Conservation (phyloP, 495 filamentous ascomycete genomes). For the Cetradonia linearis region DNA sequence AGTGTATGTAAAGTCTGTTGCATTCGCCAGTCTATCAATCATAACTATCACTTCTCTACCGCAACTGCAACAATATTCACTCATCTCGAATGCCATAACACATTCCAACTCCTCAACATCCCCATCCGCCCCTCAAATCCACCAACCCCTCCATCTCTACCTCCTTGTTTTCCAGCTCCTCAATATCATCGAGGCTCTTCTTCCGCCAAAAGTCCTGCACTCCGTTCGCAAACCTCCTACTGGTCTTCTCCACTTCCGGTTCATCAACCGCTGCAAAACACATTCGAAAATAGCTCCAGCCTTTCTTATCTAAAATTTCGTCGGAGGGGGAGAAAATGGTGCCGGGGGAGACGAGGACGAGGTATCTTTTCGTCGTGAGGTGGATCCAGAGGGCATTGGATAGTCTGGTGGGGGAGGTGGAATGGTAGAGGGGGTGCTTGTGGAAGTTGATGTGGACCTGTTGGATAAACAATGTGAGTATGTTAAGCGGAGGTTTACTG, state of each 20-base stretch:
- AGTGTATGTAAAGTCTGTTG: too few relatives aligned
- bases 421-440: constrained; percentile 56
- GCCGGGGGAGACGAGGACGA: constrained; percentile 58
- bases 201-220: constrained; percentile 65
- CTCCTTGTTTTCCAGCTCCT: constrained; percentile 25
- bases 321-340: constrained; percentile 58
- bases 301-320: constrained; percentile 40
- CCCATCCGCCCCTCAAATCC: constrained; percentile 12
- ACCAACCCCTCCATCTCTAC: constrained; percentile 1
- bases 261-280: constrained; percentile 78
- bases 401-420: constrained; percentile 36
- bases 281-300: constrained; percentile 60
- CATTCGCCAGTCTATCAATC: too few relatives aligned
- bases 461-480: background rate
- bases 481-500: background rate
- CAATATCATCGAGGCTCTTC: constrained; percentile 54
- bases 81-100: background rate
- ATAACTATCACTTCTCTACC: too few relatives aligned
- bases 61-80: background rate
- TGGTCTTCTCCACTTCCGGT: constrained; percentile 50
- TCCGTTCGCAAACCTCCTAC: constrained; percentile 53
- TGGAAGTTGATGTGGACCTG: constrained; percentile 51
- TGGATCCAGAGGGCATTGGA: constrained; percentile 60
- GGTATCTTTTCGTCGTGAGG: constrained; percentile 55
- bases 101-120: background rate